Percentiles rank a stretch among this genome's conserved stretches.
phyloP scores from a whole-genome alignment of 257 asterid genomes.

The Solanum neorickii region DNA sequence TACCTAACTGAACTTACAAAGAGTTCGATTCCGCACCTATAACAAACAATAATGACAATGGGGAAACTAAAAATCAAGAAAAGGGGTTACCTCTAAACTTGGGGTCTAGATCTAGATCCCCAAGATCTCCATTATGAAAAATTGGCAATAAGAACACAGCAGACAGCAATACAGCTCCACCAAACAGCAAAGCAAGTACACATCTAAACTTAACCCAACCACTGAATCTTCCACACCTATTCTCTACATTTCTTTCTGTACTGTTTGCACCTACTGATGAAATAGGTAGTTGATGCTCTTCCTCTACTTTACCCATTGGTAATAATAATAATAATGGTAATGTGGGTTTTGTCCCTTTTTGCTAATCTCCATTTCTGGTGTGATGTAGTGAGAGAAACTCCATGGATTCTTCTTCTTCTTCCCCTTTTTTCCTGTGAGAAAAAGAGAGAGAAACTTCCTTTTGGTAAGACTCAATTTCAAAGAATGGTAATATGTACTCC shows the following conservation, averaged over 20 bases:
- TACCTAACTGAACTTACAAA: not conserved
- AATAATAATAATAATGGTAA: conserved; percentile 17
- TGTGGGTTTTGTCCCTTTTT: conserved; percentile 32
- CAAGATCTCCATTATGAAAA: conserved; percentile 36
- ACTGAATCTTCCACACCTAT: conserved; percentile 23
- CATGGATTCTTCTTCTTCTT: conserved; percentile 12
- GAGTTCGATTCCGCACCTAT: not conserved
- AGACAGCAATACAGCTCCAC: conserved; percentile 55
- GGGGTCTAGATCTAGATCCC: conserved; percentile 71
- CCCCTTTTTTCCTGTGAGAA: conserved; percentile 2
- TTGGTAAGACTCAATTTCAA: conserved; percentile 12
- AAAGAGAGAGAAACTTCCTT: conserved; percentile 11
- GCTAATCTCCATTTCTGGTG: conserved; percentile 28
- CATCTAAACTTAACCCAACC: conserved; percentile 51
- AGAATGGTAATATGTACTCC: conserved; percentile 6
- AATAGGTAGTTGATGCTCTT: conserved; percentile 23
- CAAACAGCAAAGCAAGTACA: conserved; percentile 45
- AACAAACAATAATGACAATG: not conserved
- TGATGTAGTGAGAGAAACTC: conserved; percentile 22
- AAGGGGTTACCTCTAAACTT: conserved; percentile 20
- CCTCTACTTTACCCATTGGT: conserved; percentile 70
- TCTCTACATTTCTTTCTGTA: conserved; percentile 22
- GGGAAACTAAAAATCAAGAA: not conserved
- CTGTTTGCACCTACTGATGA: conserved; percentile 48
- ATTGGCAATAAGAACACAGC: conserved; percentile 73